These are phyloP conservation scores for Lactarius hengduanensis DNA, from an alignment of 768 basidiomycete genomes.

Conservation along the genomic window DNA sequence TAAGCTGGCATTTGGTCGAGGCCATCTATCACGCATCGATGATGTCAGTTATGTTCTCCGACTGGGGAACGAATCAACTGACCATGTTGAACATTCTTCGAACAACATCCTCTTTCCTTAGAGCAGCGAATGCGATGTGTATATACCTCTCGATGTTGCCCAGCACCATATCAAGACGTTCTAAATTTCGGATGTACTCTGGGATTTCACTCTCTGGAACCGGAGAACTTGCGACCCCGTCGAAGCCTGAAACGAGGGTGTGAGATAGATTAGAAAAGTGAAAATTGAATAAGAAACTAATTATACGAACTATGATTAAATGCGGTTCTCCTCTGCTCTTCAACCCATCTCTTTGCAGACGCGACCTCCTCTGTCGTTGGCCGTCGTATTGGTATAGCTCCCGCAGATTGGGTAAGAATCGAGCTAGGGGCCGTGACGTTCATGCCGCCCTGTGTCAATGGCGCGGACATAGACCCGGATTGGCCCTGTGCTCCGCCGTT, in stretches of 20 bases:
- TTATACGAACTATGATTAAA: slow-evolving; percentile 5
- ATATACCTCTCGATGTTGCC: slow-evolving; percentile 17
- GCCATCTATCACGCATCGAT: slow-evolving; percentile 11
- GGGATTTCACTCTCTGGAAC: slow-evolving; percentile 13
- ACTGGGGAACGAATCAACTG: neutral
- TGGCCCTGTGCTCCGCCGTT: slow-evolving; percentile 12
- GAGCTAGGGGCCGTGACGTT: slow-evolving; percentile 2
- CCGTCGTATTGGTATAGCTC: slow-evolving; percentile 1
- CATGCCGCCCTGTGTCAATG: slow-evolving; percentile 14
- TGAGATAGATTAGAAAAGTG: neutral
- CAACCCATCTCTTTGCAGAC: slow-evolving; percentile 15
- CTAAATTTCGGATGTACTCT: slow-evolving; percentile 23
- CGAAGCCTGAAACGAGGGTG: neutral
- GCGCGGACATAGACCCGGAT: slow-evolving; percentile 9
- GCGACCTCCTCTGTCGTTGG: neutral
- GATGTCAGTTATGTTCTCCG: neutral
- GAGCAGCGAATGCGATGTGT: slow-evolving; percentile 3
- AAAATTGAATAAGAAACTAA: neutral
- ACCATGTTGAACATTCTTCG: slow-evolving; percentile 20
- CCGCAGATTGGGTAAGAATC: neutral
- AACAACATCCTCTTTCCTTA: slow-evolving; percentile 11
- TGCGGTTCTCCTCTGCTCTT: slow-evolving; percentile 11
- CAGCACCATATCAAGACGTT: slow-evolving; percentile 21
- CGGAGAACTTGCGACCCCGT: neutral
- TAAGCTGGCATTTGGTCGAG: slow-evolving; percentile 21